Conservation (phyloP, 2,329 filamentous ascomycete species). For the Penicillium italicum region DNA sequence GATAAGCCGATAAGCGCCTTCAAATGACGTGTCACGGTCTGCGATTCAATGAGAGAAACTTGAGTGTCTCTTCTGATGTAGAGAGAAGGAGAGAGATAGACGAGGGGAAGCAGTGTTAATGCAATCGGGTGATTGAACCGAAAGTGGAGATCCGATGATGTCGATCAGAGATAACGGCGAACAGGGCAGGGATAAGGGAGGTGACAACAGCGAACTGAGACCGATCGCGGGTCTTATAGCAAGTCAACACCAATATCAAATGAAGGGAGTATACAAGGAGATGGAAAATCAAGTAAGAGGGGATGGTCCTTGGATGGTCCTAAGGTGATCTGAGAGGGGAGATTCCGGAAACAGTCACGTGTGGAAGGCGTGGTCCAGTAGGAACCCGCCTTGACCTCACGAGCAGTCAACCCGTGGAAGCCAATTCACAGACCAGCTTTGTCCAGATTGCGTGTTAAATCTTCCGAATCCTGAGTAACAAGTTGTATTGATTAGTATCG, state of each 20-base stretch:
- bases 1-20: slow-evolving; percentile 3
- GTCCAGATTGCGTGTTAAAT: slow-evolving; percentile 27
- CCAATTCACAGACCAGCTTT: slow-evolving; percentile 25
- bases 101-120: neutral
- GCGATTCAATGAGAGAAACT: neutral
- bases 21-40: slow-evolving; percentile 1
- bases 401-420: slow-evolving; percentile 17
- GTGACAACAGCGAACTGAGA: slow-evolving; percentile 9
- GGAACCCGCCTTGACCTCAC: slow-evolving; percentile 41
- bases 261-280: slow-evolving; percentile 34
- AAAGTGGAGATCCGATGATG: slow-evolving; percentile 15
- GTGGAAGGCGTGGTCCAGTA: slow-evolving; percentile 36
- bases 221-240: slow-evolving; percentile 10
- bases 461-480: slow-evolving; percentile 30
- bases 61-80: neutral
- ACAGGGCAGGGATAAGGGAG: slow-evolving; percentile 17
- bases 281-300: slow-evolving; percentile 13
- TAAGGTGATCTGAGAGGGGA: neutral
- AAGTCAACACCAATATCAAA: slow-evolving; percentile 20
- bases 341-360: slow-evolving; percentile 38
- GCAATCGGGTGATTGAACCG: slow-evolving; percentile 9
- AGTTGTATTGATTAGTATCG: slow-evolving; percentile 34
- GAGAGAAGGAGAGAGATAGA: neutral
- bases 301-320: slow-evolving; percentile 1
- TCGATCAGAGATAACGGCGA: slow-evolving; percentile 44